phyloP scores from a whole-genome alignment of 2,329 filamentous ascomycete species.

The Arthroderma sp. region DNA sequence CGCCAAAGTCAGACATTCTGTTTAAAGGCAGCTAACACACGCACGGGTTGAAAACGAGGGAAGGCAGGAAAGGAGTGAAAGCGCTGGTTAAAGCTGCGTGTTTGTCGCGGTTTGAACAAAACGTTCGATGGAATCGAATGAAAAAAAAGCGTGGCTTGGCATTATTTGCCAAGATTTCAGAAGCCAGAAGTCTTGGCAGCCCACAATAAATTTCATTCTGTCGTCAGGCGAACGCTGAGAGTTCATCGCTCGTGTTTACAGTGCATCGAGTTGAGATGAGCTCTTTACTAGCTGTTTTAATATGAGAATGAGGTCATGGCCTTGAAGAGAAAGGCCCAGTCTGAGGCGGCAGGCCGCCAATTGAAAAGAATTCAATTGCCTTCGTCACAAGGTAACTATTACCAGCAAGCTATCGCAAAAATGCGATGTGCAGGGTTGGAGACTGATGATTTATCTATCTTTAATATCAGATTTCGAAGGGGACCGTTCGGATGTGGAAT shows the following conservation, averaged over 20 bases:
- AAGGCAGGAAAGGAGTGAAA: neutral
- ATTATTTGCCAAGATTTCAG: conserved; percentile 6
- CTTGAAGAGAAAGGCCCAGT: conserved; percentile 22
- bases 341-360: conserved; percentile 14
- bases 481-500: conserved; percentile 22
- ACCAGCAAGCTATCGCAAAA: neutral
- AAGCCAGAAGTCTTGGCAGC: no score
- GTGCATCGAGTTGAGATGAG: neutral
- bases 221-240: no score
- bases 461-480: conserved; percentile 13
- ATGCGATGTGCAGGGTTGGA: neutral
- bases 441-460: conserved; percentile 1
- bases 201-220: no score
- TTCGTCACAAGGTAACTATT: neutral
- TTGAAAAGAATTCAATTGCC: conserved; percentile 15
- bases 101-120: neutral
- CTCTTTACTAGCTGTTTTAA: neutral
- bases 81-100: neutral
- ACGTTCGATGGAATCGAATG: neutral
- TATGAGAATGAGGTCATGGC: conserved; percentile 16
- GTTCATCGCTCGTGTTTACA: no score
- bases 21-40: conserved; percentile 3
- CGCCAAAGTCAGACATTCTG: conserved; percentile 61
- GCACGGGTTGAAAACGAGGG: conserved; percentile 3
- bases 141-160: neutral